A percentile compares a stretch with the other conserved stretches of the same genome.
These are phyloP conservation scores for Podaxis carcinomalis DNA, from an alignment of 768 basidiomycete species.

Conservation along the genomic window DNA sequence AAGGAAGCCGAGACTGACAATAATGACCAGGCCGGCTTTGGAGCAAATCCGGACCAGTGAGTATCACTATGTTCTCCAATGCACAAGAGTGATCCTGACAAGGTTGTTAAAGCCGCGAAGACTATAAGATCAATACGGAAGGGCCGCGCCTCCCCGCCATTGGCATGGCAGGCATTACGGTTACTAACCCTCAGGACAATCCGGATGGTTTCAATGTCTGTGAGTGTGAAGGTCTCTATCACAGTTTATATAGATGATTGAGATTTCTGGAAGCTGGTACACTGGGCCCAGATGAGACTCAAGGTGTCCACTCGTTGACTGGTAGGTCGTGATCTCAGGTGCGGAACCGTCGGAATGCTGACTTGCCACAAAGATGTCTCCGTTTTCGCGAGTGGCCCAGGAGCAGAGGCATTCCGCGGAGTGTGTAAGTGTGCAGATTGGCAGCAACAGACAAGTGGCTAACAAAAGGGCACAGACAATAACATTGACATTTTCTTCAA, in stretches of 20 bases:
- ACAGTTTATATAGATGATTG: neutral
- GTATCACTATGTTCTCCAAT: constrained; percentile 11
- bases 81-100: neutral
- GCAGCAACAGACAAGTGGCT: neutral
- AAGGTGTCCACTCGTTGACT: constrained; percentile 39
- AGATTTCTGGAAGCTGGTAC: constrained; percentile 25
- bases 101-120: constrained; percentile 26
- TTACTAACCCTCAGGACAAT: constrained; percentile 33
- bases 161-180: constrained; percentile 17
- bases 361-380: constrained; percentile 30
- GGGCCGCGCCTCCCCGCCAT: constrained; percentile 36
- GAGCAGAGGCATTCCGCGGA: constrained; percentile 36
- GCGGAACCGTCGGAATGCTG: neutral
- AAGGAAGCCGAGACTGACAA: neutral
- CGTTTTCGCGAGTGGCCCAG: constrained; percentile 41
- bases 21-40: constrained; percentile 29
- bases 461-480: constrained; percentile 27
- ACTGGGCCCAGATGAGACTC: constrained; percentile 25
- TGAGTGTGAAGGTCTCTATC: constrained; percentile 8
- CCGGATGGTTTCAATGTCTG: constrained; percentile 29
- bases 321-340: constrained; percentile 17
- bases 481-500: constrained; percentile 41
- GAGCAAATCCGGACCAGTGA: constrained; percentile 38
- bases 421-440: constrained; percentile 29
- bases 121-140: constrained; percentile 27